Conservation (phyloP, 2,329 filamentous ascomycete species). For the Fusarium liriodendri region DNA sequence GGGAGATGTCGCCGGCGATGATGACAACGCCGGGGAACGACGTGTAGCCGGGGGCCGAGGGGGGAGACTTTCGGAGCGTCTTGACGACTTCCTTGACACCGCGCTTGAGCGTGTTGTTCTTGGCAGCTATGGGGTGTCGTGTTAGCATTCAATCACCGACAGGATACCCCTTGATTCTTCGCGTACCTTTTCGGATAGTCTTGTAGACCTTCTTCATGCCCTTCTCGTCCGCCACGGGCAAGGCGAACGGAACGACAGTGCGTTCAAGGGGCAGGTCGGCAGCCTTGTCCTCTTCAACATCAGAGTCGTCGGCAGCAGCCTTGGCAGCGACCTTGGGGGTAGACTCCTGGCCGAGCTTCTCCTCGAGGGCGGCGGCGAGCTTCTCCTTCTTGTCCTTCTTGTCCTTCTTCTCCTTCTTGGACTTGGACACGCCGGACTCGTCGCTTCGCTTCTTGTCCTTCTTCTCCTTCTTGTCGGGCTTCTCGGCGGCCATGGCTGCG, state of each 20-base stretch:
- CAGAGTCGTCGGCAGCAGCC: constrained; percentile 57
- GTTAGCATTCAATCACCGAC: constrained; percentile 19
- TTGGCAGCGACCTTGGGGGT: constrained; percentile 54
- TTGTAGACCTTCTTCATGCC: constrained; percentile 71
- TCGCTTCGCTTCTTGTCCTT: constrained; percentile 71
- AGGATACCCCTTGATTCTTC: background rate
- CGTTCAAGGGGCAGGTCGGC: constrained; percentile 58
- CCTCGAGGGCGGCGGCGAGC: constrained; percentile 73
- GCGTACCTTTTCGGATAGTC: constrained; percentile 66
- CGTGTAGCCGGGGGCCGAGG: constrained; percentile 72
- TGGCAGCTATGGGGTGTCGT: constrained; percentile 75
- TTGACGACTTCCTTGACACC: constrained; percentile 99
- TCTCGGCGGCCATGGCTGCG: constrained; percentile 59
- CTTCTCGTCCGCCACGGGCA: constrained; percentile 85
- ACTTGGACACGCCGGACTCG: constrained; percentile 63
- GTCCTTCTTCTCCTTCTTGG: constrained; percentile 70
- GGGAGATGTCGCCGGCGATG: constrained; percentile 96
- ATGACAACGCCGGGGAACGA: constrained; percentile 81
- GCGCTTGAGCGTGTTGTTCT: constrained; percentile 94
- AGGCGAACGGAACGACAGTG: constrained; percentile 84
- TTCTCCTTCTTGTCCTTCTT: constrained; percentile 83
- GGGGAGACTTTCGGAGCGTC: constrained; percentile 90
- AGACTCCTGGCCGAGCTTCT: constrained; percentile 69
- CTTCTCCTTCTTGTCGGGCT: constrained; percentile 65
- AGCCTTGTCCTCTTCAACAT: constrained; percentile 59